phyloP scores from a whole-genome alignment of 371 early-diverging fungal species.

The Funneliformis caledonium region DNA sequence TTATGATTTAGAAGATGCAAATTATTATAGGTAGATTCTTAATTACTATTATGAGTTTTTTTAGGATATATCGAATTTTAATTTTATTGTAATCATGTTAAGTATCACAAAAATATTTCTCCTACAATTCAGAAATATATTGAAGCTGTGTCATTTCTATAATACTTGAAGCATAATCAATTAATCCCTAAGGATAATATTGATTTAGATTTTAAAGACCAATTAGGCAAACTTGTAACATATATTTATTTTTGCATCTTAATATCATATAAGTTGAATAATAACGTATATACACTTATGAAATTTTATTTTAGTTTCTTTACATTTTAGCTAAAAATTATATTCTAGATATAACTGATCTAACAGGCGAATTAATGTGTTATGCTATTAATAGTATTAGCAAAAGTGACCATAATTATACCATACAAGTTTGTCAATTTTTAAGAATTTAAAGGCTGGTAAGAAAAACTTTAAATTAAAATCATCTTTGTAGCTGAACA shows the following conservation, averaged over 20 bases:
- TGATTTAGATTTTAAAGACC: conserved; percentile 53
- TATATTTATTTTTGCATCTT: not conserved
- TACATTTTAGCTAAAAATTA: conserved; percentile 61
- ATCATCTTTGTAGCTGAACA: too few species aligned
- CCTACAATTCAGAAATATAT: conserved; percentile 49
- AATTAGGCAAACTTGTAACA: conserved; percentile 26
- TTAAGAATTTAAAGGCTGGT: conserved; percentile 8
- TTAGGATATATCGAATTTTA: not conserved
- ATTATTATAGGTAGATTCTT: conserved; percentile 15
- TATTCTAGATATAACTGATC: conserved; percentile 67
- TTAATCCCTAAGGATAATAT: conserved; percentile 56
- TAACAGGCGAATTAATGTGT: conserved; percentile 77
- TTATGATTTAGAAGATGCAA: not conserved
- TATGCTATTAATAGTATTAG: conserved; percentile 57
- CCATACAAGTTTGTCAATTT: not conserved
- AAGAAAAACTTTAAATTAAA: not conserved
- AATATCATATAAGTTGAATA: not conserved
- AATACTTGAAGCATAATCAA: conserved; percentile 54
- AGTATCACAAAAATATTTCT: conserved; percentile 13
- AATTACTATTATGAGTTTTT: not conserved
- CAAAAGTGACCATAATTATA: conserved; percentile 6
- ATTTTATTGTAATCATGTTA: not conserved
- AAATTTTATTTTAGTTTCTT: conserved; percentile 34
- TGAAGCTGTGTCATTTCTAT: conserved; percentile 64
- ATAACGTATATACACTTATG: too few species aligned